These are phyloP conservation scores for Penicillium manginii DNA, from an alignment of 495 filamentous ascomycete genomes.

Conservation along the genomic window DNA sequence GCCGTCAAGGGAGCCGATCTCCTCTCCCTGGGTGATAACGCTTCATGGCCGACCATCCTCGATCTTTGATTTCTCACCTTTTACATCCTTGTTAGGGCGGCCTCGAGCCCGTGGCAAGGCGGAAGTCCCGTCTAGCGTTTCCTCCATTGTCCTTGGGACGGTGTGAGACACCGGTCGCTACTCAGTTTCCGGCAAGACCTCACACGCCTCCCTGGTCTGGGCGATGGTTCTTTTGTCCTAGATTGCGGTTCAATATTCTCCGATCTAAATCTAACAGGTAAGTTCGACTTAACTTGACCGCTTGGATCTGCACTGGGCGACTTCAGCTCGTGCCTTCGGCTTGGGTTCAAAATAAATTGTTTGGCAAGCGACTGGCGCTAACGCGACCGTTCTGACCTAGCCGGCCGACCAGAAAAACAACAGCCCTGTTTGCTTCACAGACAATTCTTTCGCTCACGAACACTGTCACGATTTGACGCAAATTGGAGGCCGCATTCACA, in stretches of 20 bases:
- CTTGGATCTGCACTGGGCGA: background rate
- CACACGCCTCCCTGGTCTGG: slow-evolving; percentile 42
- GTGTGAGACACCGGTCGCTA: slow-evolving; percentile 41
- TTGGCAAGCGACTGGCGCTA: slow-evolving; percentile 27
- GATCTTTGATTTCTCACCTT: slow-evolving; percentile 29
- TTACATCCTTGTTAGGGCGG: slow-evolving; percentile 32
- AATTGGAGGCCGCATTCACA: background rate
- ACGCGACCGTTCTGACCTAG: slow-evolving; percentile 34
- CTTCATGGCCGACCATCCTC: slow-evolving; percentile 35
- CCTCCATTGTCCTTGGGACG: slow-evolving; percentile 28
- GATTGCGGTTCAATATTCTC: slow-evolving; percentile 6
- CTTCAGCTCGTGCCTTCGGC: slow-evolving; percentile 6
- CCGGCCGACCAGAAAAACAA: slow-evolving; percentile 23
- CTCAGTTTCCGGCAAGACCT: slow-evolving; percentile 35
- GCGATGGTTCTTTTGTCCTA: slow-evolving; percentile 21
- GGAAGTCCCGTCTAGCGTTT: slow-evolving; percentile 41
- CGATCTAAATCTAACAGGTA: slow-evolving; percentile 17
- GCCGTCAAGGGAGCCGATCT: slow-evolving; percentile 29
- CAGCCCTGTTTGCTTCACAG: slow-evolving; percentile 9
- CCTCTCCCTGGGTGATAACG: slow-evolving; percentile 29
- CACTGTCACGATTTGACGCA: background rate
- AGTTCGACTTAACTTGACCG: slow-evolving; percentile 8
- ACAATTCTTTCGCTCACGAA: background rate
- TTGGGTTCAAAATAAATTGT: slow-evolving; percentile 14
- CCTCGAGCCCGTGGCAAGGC: slow-evolving; percentile 41